These are phyloP conservation scores for Chlorella sp. DNA, from an alignment of 139 green algal species.

Conservation along the genomic window DNA sequence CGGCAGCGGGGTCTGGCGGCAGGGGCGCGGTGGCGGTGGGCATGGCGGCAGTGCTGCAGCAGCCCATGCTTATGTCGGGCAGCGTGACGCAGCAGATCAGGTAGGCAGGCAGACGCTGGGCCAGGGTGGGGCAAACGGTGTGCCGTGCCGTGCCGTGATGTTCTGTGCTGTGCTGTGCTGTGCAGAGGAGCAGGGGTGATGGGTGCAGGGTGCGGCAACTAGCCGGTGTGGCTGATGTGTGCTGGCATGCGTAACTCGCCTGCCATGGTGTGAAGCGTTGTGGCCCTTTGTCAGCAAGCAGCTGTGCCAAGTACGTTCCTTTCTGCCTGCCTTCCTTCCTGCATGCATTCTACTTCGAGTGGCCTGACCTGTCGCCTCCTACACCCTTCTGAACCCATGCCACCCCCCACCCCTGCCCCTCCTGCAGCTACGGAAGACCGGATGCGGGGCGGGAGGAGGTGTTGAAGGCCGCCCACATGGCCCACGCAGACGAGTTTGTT, in stretches of 20 bases:
- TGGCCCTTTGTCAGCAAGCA: not conserved
- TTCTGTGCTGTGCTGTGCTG: not conserved
- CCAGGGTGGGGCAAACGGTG: constrained; percentile 14
- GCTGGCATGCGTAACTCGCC: too few relatives aligned
- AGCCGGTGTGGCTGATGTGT: not conserved
- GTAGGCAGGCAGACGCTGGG: constrained; percentile 59
- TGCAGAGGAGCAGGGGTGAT: not conserved
- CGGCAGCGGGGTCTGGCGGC: constrained; percentile 65
- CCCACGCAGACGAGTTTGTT: constrained; percentile 85
- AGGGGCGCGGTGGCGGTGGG: constrained; percentile 67
- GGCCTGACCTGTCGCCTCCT: not conserved
- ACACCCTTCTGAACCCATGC: not conserved
- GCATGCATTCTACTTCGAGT: too few relatives aligned
- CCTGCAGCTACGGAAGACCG: constrained; percentile 25
- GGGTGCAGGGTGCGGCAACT: not conserved
- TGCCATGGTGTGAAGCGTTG: too few relatives aligned
- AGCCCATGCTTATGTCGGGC: constrained; percentile 85
- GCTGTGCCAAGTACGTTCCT: not conserved
- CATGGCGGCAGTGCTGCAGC: constrained; percentile 83
- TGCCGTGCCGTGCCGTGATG: not conserved
- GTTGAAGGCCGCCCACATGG: constrained; percentile 35
- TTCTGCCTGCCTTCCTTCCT: not conserved
- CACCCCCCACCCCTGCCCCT: not conserved
- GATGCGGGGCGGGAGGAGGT: constrained; percentile 24
- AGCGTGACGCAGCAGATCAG: constrained; percentile 89